Conservation (phyloP, 129 eudicot species). For the Flaveria brownii region DNA sequence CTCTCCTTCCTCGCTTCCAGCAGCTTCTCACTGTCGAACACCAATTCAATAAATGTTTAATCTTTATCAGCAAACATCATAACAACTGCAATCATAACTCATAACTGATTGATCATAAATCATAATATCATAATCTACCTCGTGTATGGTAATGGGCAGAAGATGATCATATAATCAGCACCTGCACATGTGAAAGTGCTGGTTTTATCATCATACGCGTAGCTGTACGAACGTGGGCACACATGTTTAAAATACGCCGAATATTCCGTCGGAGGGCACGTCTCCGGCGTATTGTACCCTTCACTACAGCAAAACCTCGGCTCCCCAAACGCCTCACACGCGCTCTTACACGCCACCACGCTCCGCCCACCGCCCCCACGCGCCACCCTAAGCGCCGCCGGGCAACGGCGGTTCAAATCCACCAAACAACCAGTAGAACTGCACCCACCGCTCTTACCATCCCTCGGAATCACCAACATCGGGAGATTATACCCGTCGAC, state of each 20-base stretch:
- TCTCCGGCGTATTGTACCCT: slow-evolving; percentile 68
- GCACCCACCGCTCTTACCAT: slow-evolving; percentile 62
- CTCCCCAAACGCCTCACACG: slow-evolving; percentile 86
- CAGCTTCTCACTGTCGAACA: slow-evolving; percentile 43
- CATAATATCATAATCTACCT: slow-evolving; percentile 38
- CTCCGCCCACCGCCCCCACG: slow-evolving; percentile 40
- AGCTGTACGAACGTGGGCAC: slow-evolving; percentile 79
- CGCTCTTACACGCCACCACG: slow-evolving; percentile 86
- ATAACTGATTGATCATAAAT: neutral
- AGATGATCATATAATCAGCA: slow-evolving; percentile 78
- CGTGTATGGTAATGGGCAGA: slow-evolving; percentile 81
- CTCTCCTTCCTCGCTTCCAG: slow-evolving; percentile 46
- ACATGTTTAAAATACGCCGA: slow-evolving; percentile 72
- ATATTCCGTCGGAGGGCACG: slow-evolving; percentile 71
- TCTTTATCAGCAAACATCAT: no score
- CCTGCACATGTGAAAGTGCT: slow-evolving; percentile 79
- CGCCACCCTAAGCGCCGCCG: slow-evolving; percentile 55
- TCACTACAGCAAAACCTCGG: slow-evolving; percentile 82
- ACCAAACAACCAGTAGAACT: slow-evolving; percentile 71
- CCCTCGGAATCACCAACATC: slow-evolving; percentile 66
- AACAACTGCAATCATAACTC: neutral
- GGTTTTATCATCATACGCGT: slow-evolving; percentile 86
- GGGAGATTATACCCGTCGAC: slow-evolving; percentile 91
- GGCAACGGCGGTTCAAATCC: slow-evolving; percentile 82
- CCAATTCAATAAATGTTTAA: no score